Evolutionary conservation across 352 stramenopile species (phyloP).

Genomic region (Pythium folliculosum): DNA sequence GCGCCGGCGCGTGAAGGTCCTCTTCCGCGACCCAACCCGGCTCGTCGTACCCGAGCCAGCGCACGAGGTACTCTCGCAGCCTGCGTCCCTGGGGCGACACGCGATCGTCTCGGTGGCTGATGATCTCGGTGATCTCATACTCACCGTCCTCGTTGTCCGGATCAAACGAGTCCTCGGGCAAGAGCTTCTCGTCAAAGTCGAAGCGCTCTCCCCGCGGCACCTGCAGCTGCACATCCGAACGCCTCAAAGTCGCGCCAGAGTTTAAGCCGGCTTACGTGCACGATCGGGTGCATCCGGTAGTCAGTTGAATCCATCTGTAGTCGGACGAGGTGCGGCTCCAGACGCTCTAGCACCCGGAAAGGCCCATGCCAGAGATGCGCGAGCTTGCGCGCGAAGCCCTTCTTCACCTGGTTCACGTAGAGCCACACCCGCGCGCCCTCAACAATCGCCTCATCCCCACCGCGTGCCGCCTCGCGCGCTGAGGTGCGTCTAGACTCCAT

Average conservation of each 20-base stretch:
- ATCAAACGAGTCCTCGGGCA: constrained; percentile 23
- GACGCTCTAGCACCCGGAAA: constrained; percentile 22
- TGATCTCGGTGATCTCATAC: constrained; percentile 18
- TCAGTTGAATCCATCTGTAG: constrained; percentile 10
- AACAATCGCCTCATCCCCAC: constrained; percentile 1
- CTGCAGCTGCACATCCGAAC: constrained; percentile 6
- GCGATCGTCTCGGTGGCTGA: neutral
- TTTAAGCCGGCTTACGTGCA: constrained; percentile 19
- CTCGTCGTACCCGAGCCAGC: constrained; percentile 23
- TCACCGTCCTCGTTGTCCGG: constrained; percentile 5
- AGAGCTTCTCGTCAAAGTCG: constrained; percentile 27
- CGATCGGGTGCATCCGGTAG: constrained; percentile 15
- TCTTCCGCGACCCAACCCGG: constrained; percentile 15
- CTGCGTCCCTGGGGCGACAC: neutral
- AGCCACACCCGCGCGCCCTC: constrained; percentile 24
- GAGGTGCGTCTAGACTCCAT: neutral
- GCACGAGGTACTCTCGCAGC: constrained; percentile 14
- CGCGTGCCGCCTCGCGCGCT: neutral
- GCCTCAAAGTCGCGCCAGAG: neutral
- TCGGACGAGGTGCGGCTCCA: constrained; percentile 1
- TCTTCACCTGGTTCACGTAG: constrained; percentile 23
- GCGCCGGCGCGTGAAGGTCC: constrained; percentile 9
- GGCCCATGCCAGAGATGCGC: constrained; percentile 28
- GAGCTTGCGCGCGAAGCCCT: constrained; percentile 17
- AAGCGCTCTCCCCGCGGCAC: neutral